Conservation (phyloP, 1,284 basidiomycete species). For the Rhodotorula glutinis region DNA sequence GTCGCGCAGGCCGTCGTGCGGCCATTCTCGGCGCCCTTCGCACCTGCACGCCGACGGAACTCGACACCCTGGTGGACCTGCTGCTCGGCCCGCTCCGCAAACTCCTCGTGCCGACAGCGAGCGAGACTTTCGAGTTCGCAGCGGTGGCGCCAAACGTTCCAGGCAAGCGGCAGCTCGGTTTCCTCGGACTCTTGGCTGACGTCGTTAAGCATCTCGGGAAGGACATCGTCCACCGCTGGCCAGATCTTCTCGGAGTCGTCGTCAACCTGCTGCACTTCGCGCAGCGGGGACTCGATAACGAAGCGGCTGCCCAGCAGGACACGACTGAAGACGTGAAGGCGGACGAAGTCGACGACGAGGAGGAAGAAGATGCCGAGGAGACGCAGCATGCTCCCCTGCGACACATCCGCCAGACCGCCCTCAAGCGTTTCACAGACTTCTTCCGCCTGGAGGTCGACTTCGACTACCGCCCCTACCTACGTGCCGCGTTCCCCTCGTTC, state of each 20-base stretch:
- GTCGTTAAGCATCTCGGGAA: conserved; percentile 76
- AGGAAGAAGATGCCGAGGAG: conserved; percentile 47
- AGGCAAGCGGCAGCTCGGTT: conserved; percentile 75
- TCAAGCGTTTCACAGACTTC: conserved; percentile 86
- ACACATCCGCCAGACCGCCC: conserved; percentile 71
- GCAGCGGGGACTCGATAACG: conserved; percentile 56
- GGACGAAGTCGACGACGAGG: conserved; percentile 48
- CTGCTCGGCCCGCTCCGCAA: conserved; percentile 77
- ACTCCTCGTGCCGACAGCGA: conserved; percentile 30
- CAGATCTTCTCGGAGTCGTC: conserved; percentile 64
- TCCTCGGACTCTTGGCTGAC: conserved; percentile 76
- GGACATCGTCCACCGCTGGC: conserved; percentile 60
- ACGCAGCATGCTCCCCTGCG: conserved; percentile 51
- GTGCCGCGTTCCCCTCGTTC: conserved; percentile 64
- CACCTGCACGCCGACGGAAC: conserved; percentile 69
- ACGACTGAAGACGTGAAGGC: conserved; percentile 42
- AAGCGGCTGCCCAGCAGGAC: not conserved
- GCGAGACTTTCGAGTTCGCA: conserved; percentile 38
- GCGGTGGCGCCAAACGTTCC: conserved; percentile 44
- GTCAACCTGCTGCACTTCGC: conserved; percentile 65
- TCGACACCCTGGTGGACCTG: conserved; percentile 74
- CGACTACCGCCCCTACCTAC: conserved; percentile 71
- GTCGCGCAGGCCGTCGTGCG: conserved; percentile 66
- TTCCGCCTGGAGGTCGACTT: conserved; percentile 67
- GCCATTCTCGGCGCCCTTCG: conserved; percentile 73